Evolutionary conservation across 305 asterid genomes (phyloP), one percentile per base, ranked within the genome.

Genomic region (Stenogyne calaminthoides): DNA sequence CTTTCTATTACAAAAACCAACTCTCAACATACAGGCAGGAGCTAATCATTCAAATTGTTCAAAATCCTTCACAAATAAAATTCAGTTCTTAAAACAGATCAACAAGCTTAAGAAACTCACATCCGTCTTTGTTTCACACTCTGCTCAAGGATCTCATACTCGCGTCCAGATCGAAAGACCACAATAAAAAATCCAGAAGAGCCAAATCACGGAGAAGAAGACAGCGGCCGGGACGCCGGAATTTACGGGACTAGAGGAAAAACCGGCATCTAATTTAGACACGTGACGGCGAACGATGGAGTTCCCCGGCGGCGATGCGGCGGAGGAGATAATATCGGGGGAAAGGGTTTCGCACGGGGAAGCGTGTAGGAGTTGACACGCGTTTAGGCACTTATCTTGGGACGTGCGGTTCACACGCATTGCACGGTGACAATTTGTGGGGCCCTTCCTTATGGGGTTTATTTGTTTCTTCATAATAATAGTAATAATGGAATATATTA

Each of bases 341-440:
- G 54, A 73, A 77, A 64, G 71, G 81, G 88, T 80, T 81, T 87
- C 80, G 72, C 91, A 88, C 88, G 89, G 19, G 75, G 83, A 80
- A 87, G 88, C 92, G 93, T 87, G 94, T 78, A 76, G 79, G 67
- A 85, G 85, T 84, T 78, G 87, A 87, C 86, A 81, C 80, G 88
- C 72, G 87, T 85, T 75, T 64, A 71, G 84, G 72, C 70, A 80
- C 90, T 92, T 92, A 87, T 85, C 95, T 71, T 85, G 71, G 80
- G 78, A 69, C 89, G 93, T 89, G 96, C 84, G 87, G 86, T 76
- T 86, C 93, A 85, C 90, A 83, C 86, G 94, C 72, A 67, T 70
- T 40, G 82, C 89, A 81, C 87, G 83, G 80, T 85, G 94, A 79
- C 80, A 72, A n/a, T 51, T 20, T 16, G 80, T 70, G 85, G 86